A percentile compares a stretch with the other conserved stretches of the same genome.
Evolutionary conservation across 2,329 filamentous ascomycete genomes (phyloP).

Genomic region (Furcasterigmium furcatum): DNA sequence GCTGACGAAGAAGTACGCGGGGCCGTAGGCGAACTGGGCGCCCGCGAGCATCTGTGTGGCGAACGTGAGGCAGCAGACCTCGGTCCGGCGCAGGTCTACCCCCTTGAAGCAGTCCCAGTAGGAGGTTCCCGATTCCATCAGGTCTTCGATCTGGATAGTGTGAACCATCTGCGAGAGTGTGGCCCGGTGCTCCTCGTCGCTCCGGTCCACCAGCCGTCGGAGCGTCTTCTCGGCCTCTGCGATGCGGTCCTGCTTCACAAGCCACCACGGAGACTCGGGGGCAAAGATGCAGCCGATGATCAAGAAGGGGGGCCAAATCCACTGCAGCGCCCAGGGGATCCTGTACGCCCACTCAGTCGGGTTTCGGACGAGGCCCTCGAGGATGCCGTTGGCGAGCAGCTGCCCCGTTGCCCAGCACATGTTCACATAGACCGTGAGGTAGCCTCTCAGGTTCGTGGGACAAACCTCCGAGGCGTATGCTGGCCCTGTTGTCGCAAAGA

Average conservation of each 20-base stretch:
- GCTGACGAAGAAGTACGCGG: slow-evolving; percentile 38
- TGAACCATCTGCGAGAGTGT: not conserved
- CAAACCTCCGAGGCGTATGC: slow-evolving; percentile 47
- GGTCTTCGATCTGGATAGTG: not conserved
- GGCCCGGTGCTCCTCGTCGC: slow-evolving; percentile 18
- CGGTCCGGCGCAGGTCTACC: slow-evolving; percentile 33
- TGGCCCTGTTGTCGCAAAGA: slow-evolving; percentile 41
- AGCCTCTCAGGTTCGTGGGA: slow-evolving; percentile 40
- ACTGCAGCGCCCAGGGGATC: slow-evolving; percentile 47
- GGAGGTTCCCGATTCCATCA: not conserved
- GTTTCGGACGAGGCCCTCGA: slow-evolving; percentile 32
- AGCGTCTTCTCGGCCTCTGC: slow-evolving; percentile 36
- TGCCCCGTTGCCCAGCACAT: slow-evolving; percentile 49
- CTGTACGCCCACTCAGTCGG: slow-evolving; percentile 39
- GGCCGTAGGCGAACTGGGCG: slow-evolving; percentile 27
- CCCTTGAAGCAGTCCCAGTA: not conserved
- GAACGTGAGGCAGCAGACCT: slow-evolving; percentile 37
- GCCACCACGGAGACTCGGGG: slow-evolving; percentile 49
- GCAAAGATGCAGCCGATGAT: slow-evolving; percentile 37
- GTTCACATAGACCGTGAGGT: slow-evolving; percentile 45
- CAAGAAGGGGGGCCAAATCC: slow-evolving; percentile 44
- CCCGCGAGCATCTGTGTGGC: slow-evolving; percentile 37
- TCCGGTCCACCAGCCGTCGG: slow-evolving; percentile 29
- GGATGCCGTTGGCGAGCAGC: slow-evolving; percentile 38
- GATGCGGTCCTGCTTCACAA: slow-evolving; percentile 34